These are phyloP conservation scores for Phytophthora sp. DNA, from an alignment of 352 stramenopile species.

Conservation along the genomic window DNA sequence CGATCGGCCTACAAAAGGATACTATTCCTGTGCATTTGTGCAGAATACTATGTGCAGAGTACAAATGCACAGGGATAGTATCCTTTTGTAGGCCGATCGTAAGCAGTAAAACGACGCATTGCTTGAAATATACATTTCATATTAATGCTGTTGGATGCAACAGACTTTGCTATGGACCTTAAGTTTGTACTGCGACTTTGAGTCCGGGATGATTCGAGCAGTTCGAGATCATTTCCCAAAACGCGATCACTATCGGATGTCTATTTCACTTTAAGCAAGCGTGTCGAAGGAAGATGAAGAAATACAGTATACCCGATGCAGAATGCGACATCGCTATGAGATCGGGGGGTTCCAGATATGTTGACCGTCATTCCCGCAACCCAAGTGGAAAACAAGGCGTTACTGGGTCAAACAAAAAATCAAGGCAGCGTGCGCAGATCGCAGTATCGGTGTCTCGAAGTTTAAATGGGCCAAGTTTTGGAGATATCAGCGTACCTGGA, in stretches of 20 bases:
- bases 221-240: conserved; percentile 17
- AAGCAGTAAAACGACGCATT: conserved; percentile 26
- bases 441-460: no score
- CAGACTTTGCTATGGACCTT: not conserved
- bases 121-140: no score
- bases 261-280: conserved; percentile 31
- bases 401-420: not conserved
- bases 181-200: conserved; percentile 29
- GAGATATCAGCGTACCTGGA: no score
- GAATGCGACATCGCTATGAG: conserved; percentile 18
- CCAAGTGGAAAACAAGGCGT: conserved; percentile 14
- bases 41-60: no score
- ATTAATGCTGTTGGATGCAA: conserved; percentile 13
- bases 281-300: conserved; percentile 10
- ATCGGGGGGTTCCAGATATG: conserved; percentile 11
- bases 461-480: no score
- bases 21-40: conserved; percentile 1
- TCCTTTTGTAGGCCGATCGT: conserved; percentile 6
- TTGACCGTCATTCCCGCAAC: conserved; percentile 2
- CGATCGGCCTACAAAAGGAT: conserved; percentile 11
- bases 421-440: no score
- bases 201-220: conserved; percentile 16
- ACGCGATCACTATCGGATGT: conserved; percentile 8
- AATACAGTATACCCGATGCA: not conserved
- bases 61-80: conserved; percentile 12